Percentiles rank a stretch among this genome's conserved stretches.
phyloP scores from a whole-genome alignment of 805 yeast genomes.

The Pichia pseudocactophila region DNA sequence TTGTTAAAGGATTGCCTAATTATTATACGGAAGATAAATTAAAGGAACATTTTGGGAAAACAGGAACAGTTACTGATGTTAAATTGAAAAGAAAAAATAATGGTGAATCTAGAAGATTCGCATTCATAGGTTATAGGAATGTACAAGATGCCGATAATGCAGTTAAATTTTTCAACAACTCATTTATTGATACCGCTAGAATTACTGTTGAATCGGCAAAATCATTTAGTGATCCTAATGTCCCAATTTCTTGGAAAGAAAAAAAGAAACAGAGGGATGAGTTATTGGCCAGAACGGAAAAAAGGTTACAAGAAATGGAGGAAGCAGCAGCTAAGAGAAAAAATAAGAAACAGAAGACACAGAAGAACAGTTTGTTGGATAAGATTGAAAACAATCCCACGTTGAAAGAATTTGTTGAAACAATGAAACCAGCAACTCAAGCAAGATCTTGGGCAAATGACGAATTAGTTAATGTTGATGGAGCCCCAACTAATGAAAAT shows the following conservation, averaged over 20 bases:
- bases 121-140: conserved; percentile 81
- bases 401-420: conserved; percentile 71
- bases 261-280: conserved; percentile 43
- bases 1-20: conserved; percentile 81
- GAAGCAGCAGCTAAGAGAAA: conserved; percentile 36
- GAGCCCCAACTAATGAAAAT: conserved; percentile 37
- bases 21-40: conserved; percentile 69
- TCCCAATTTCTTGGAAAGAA: conserved; percentile 58
- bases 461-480: conserved; percentile 35
- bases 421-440: conserved; percentile 68
- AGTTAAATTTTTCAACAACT: conserved; percentile 60
- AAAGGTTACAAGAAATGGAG: conserved; percentile 39
- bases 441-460: conserved; percentile 72
- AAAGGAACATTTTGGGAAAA: conserved; percentile 47
- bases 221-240: conserved; percentile 74
- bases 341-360: conserved; percentile 33
- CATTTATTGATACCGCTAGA: conserved; percentile 76
- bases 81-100: conserved; percentile 70
- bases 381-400: conserved; percentile 59
- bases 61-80: conserved; percentile 58
- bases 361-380: conserved; percentile 35
- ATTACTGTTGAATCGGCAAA: conserved; percentile 78
- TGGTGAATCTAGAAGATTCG: conserved; percentile 89
- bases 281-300: conserved; percentile 40
- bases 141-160: conserved; percentile 70